Base-by-base conservation (phyloP, 2,329 filamentous ascomycete genomes). In the Metarhizium rileyi region DNA sequence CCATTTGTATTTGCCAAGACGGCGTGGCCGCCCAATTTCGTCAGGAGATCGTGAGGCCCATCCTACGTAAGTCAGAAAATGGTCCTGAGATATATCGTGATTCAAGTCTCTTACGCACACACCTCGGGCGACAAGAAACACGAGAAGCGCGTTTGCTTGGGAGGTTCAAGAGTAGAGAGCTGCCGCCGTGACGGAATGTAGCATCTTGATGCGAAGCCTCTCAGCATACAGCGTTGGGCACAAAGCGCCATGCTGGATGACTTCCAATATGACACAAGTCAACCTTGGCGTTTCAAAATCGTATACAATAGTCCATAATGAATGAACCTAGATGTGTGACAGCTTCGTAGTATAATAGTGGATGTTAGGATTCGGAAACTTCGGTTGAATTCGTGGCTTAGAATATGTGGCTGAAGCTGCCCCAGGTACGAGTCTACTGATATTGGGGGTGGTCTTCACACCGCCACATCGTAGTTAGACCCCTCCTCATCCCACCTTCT, bases 1-100 rank as follows among this genome's bases (percentile, higher is more conserved):
- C 51, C 51, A n/a, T 52, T 45, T 25, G 59, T 53, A 26, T 67
- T 68, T 30, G 56, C 44, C 25, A 66, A 47, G 26, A 59, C 50
- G 40, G 59, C 51, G 46, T 59, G 57, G 36, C 52, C 43, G n/a
- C 48, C 48, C 20, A 62, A 51, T 23, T 56, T 52, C 46, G 50
- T 49, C 42, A 61, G 52, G 30, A 62, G 50, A 20, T 55, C 49
- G 9, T 26, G 30, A 25, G 54, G 48, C 4, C 52, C 50, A 40
- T 52, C 41, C 58, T 60, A 26, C 28, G 16, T n/a, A 4, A 20
- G 2, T 18, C 20, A 20, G 20, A n/a, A 3, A 38, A 18, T 20
- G 35, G 20, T 18, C 16, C 35, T n/a, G 9, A 2, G 2, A 8
- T 14, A 8, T n/a, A 6, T 38, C 35, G 5, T 6, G 18, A 8